Conservation (phyloP, 2,329 filamentous ascomycete species). For the Curvularia eragrostidis region DNA sequence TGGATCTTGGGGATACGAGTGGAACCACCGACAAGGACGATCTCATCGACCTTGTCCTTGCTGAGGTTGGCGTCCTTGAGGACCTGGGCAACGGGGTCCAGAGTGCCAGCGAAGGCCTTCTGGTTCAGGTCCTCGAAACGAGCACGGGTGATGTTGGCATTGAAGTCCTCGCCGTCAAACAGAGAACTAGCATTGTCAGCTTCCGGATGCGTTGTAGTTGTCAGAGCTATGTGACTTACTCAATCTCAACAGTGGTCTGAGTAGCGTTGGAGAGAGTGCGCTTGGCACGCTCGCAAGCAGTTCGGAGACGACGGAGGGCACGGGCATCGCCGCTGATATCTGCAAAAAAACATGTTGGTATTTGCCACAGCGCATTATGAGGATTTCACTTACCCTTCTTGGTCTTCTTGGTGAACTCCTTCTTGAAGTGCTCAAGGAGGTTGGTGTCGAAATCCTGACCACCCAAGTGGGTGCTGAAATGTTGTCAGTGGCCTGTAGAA, state of each 20-base stretch:
- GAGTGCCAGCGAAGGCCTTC: conserved; percentile 90
- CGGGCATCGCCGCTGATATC: conserved; percentile 78
- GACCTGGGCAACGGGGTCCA: conserved; percentile 95
- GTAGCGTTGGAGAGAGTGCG: conserved; percentile 96
- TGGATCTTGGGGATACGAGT: conserved; percentile 99
- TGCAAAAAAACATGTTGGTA: not conserved
- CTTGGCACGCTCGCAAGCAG: conserved; percentile 99
- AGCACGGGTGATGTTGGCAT: conserved; percentile 95
- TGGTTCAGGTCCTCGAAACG: conserved; percentile 99
- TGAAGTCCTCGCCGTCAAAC: conserved; percentile 97
- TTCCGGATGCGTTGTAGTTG: too few species aligned
- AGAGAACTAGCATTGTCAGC: too few species aligned
- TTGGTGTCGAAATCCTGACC: conserved; percentile 97
- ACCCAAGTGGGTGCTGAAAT: conserved; percentile 76
- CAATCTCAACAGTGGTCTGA: conserved; percentile 97
- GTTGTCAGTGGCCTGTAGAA: not conserved
- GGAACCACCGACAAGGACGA: conserved; percentile 97
- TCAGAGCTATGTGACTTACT: too few species aligned
- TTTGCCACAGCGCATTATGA: not conserved
- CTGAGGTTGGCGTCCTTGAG: conserved; percentile 89
- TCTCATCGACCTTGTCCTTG: conserved; percentile 95
- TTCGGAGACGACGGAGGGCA: conserved; percentile 93
- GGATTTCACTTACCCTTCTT: conserved; percentile 27
- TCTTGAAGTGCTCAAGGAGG: conserved; percentile 95
- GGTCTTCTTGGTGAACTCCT: conserved; percentile 85